Evolutionary conservation across 768 basidiomycete genomes (phyloP), one percentile per base, ranked within the genome.

Genomic region (Tricholoma flavovirens): DNA sequence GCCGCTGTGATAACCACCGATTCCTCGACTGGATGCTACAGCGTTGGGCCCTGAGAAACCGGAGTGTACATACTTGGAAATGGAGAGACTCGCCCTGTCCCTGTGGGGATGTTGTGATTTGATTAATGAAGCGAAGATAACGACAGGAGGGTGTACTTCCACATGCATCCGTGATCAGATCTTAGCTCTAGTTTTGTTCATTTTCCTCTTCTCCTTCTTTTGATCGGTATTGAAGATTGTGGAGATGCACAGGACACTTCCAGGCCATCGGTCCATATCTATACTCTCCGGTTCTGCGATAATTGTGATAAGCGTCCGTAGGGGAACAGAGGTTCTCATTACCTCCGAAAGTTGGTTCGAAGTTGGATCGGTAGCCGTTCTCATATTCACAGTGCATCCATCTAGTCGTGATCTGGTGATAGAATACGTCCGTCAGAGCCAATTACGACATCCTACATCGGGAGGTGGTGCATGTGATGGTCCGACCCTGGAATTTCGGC

Each of bases 221-320:
- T 53, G 51, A 53, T 53, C 26, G 36, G 36, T 24, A 40, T 24
- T 53, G 40, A 30, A 42, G 52, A 53, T 53, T 29, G 22, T 43
- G 40, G n/a, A 49, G 14, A 29, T 17, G 10, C 26, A n/a, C 11
- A 26, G 5, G 12, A 12, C 43, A 12, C 8, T 45, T 24, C 22
- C 22, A 14, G 43, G 19, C 22, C 43, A 45, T 14, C 24, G 21
- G 22, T 14, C 12, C 21, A 22, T 14, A 4, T 12, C 4, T 19
- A 42, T 7, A 15, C 11, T 45, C 26, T 15, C 7, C 7, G 26
- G 46, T 30, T n/a, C 29, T 26, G 46, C 29, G 3, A 10, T 30
- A 10, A 14, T 15, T 45, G 40, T 42, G 40, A 26, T n/a, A n/a
- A n/a, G n/a, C n/a, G n/a, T n/a, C 14, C 5, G 14, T 38, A 21